Base-by-base conservation (phyloP, 1,139 yeast genomes). In the Williopsis jadinii region DNA sequence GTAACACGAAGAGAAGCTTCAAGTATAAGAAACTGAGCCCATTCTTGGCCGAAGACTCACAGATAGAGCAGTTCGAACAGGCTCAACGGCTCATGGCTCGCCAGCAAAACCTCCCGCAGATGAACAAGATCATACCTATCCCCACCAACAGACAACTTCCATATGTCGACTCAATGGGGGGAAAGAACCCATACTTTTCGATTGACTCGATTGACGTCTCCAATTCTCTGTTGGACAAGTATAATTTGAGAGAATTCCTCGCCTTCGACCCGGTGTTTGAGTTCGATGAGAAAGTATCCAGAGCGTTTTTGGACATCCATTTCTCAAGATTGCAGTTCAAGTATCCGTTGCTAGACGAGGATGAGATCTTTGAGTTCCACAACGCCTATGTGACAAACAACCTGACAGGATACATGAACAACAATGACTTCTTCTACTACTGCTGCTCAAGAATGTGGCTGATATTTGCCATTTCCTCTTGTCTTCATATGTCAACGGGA, bases 401-500 rank as follows among this genome's bases (percentile, higher is more conserved):
- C 37, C 54, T 55, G 24, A 39, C 54, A 2, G 55, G 54, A 2
- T 53, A 58, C 36, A 54, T 54, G 47, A 58, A 55, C 42, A 59
- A 65, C 39, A 55, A 53, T 46, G 47, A 57, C 31, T 67, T 64
- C 38, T 71, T 73, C 53, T 69, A 73, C 47, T 74, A 71, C 47
- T 66, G 68, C 33, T 70, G 75, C 48, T 68, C 77, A 32, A 60
- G 77, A 47, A 66, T 72, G 70, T 73, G 73, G 70, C 50, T 74
- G 46, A 63, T 73, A 9, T 72, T 67, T 54, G 64, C 75, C 19
- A 67, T 74, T n/a, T 63, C 73, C 41, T 70, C 77, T 1, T 63
- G 70, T 46, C 53, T 73, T 13, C 70, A 70, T 46, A 70, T 66
- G 62, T 64, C 76, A 1, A 70, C 77, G 2, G 78, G 77, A 8